Conservation (phyloP, 768 basidiomycete species). For the Trichaptum fuscoviolaceum region DNA sequence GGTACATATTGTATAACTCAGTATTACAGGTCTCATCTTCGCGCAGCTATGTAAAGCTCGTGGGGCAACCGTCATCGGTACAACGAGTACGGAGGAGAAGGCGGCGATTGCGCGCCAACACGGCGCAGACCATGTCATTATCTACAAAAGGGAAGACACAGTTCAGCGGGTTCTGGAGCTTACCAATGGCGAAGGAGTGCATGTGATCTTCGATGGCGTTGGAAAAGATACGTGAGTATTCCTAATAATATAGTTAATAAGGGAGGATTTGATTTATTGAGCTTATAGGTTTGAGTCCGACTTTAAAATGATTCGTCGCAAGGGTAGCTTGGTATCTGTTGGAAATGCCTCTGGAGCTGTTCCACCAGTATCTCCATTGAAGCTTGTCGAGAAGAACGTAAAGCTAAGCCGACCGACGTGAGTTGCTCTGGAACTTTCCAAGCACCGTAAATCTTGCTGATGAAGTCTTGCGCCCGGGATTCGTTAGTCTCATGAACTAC, state of each 20-base stretch:
- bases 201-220: conserved; percentile 93
- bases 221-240: conserved; percentile 84
- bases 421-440: conserved; percentile 17
- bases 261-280: too few relatives aligned
- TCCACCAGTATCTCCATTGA: conserved; percentile 67
- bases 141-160: conserved; percentile 72
- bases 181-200: conserved; percentile 75
- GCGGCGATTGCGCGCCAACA: conserved; percentile 69
- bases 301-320: conserved; percentile 76
- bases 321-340: conserved; percentile 85
- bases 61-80: conserved; percentile 91
- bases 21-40: conserved; percentile 58
- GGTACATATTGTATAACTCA: conserved; percentile 76
- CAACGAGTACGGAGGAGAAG: conserved; percentile 82
- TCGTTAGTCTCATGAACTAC: conserved; percentile 64
- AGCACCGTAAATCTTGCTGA: not conserved
- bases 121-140: conserved; percentile 84
- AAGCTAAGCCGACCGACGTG: conserved; percentile 74
- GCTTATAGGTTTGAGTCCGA: conserved; percentile 61
- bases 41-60: conserved; percentile 63
- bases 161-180: conserved; percentile 68
- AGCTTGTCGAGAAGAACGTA: conserved; percentile 76
- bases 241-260: not conserved
- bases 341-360: conserved; percentile 91
- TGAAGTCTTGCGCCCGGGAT: conserved; percentile 4